Base-by-base conservation (phyloP, 2,329 filamentous ascomycete genomes). In the Ascocoryne sarcoides region DNA sequence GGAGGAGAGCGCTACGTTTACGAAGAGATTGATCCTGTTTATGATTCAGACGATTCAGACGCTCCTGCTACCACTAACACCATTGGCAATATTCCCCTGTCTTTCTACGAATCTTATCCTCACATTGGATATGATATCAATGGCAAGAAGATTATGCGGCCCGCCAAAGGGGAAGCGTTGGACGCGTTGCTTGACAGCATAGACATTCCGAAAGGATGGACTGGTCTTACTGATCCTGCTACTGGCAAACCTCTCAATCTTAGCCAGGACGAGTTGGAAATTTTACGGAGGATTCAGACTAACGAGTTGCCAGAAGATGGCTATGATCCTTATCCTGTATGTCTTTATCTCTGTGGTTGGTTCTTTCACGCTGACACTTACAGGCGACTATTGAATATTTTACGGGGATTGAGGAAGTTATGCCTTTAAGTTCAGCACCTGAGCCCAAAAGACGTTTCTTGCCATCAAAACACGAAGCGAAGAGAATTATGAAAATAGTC, bases 81-180 rank as follows among this genome's bases (percentile, higher is more conserved):
- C 0, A 95, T 98, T 55, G 93, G 92, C 52, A 73, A 96, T 60
- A 98, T 98, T 45, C 86, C 89, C 4, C 68, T 96, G 36, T 83
- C 84, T 3, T 96, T 95, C 65, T 98, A 98, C 68, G 92, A 98
- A 62, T 84, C 86, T 26, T 98, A 95, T 60, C 92, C 92, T 37
- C 92, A 98, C 61, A 95, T 98, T 60, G 92, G 92, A 44, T 98
- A 98, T 65, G 86, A 95, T 56, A 96, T 98, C 67, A 94, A 98
- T 62, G 92, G 92, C 62, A 95, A 93, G 74, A 93, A 85, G 64
- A 95, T 98, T 49, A 85, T 95, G 80, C 83, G 92, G 38, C 92
- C 92, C 5, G 92, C 93, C 3, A 90, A 88, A 52, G 90, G 90
- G 38, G 84, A 95, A 60, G 92, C 92, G 26, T 68, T 98, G 21